phyloP scores from a whole-genome alignment of 2,329 filamentous ascomycete species.

The Cylindrodendrum hubeiense region DNA sequence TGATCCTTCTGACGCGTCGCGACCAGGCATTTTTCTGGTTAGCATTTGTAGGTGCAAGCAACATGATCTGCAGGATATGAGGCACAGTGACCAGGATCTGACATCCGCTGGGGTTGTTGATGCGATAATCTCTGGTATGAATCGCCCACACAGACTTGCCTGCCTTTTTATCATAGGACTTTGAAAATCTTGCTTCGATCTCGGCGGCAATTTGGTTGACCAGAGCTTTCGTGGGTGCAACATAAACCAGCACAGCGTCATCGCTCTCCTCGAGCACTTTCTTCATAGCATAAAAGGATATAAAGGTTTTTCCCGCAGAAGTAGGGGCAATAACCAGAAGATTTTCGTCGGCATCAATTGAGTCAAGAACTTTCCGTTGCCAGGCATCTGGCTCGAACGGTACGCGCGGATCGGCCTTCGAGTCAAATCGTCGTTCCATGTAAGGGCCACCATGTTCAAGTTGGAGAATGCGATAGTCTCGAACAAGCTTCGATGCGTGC shows the following conservation, averaged over 20 bases:
- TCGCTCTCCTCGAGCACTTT: constrained; percentile 77
- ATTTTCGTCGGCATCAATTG: constrained; percentile 77
- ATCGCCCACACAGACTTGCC: constrained; percentile 83
- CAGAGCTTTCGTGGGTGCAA: constrained; percentile 84
- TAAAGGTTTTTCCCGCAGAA: constrained; percentile 85
- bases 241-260: constrained; percentile 80
- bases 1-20: constrained; percentile 77
- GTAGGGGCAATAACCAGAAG: constrained; percentile 83
- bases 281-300: constrained; percentile 87
- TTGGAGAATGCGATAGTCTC: constrained; percentile 64
- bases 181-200: constrained; percentile 79
- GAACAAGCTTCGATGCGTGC: neutral
- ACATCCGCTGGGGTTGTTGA: constrained; percentile 79
- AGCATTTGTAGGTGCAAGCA: constrained; percentile 75
- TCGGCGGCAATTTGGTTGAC: constrained; percentile 89
- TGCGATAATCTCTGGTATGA: constrained; percentile 79
- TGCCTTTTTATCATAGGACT: constrained; percentile 68
- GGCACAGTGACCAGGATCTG: constrained; percentile 84
- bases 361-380: constrained; percentile 80
- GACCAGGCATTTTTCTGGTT: constrained; percentile 69
- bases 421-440: constrained; percentile 80
- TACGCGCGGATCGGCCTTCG: constrained; percentile 75
- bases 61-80: constrained; percentile 83
- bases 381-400: constrained; percentile 80
- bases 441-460: constrained; percentile 78